These are phyloP conservation scores for Euphrasia arctica DNA, from an alignment of 305 asterid genomes.

Conservation along the genomic window DNA sequence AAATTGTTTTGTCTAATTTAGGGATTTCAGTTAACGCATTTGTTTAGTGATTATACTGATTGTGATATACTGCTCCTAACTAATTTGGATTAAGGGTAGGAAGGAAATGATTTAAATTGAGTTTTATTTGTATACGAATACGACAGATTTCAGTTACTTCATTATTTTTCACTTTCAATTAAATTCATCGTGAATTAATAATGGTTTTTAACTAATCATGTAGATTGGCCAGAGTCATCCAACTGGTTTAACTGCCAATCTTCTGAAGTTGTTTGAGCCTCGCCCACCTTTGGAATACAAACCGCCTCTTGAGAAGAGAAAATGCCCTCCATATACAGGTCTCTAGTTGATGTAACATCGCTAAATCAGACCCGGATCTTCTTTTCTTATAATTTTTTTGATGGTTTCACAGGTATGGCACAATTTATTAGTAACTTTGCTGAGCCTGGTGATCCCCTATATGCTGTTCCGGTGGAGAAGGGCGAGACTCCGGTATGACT, in stretches of 20 bases:
- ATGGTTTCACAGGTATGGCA: conserved; percentile 54
- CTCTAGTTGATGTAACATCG: conserved; percentile 17
- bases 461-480: conserved; percentile 67
- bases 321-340: conserved; percentile 78
- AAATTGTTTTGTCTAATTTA: not conserved
- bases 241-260: conserved; percentile 68
- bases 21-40: not conserved
- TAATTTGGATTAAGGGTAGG: not conserved
- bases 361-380: not conserved
- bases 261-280: conserved; percentile 74
- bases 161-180: not conserved
- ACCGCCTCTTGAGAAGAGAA: conserved; percentile 81
- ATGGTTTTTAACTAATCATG: conserved; percentile 9
- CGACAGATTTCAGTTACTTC: too few relatives aligned
- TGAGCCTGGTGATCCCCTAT: conserved; percentile 67
- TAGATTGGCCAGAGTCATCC: conserved; percentile 89
- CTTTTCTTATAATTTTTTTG: not conserved
- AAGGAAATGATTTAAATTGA: not conserved
- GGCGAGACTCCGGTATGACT: conserved; percentile 70
- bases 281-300: conserved; percentile 83
- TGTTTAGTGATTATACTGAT: not conserved
- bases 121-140: too few relatives aligned
- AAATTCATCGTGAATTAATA: not conserved
- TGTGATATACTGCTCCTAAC: too few relatives aligned
- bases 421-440: conserved; percentile 63